Base-by-base conservation (phyloP, 2,329 filamentous ascomycete species). In the Phaeomoniella chlamydospora region DNA sequence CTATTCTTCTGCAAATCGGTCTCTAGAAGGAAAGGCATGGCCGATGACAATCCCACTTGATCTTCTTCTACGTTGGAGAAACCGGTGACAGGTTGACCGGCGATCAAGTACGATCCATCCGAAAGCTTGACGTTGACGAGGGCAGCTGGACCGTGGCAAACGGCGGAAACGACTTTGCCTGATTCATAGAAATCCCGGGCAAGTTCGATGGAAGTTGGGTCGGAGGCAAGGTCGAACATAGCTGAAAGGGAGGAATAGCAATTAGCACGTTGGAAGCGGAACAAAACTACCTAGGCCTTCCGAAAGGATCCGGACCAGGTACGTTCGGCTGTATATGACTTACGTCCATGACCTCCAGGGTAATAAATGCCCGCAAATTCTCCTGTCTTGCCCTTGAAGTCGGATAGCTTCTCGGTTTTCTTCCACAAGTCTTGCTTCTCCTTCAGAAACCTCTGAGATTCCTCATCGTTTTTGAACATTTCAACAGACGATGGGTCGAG, bases 321-420 rank as follows among this genome's bases (percentile, higher is more conserved):
- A n/a, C n/a, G n/a, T n/a, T n/a, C n/a, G n/a, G n/a, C n/a, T n/a
- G n/a, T n/a, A n/a, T n/a, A n/a, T 26, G 6, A 26, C 22, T 6
- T 26, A 26, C 22, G 22, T 26, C 22, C 70, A 43, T 74, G 68
- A 18, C 71, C 70, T 36, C 71, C 71, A 31, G 73, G 68, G 44
- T 66, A 74, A 50, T 72, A 74, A 35, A 74, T 59, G 19, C 74
- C 78, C 44, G 72, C 79, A 47, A 74, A 83, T 42, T 80, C 73
- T 39, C 53, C 55, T 0, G 70, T 65, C 39, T 65, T 67, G 19
- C 71, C 70, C 12, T 70, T 48, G 44, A 78, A 69, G 15, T 69
- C 57, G 16, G 64, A 61, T 14, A 84, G 60, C 39, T 68, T 69
- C 4, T 58, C 47, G 0, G 79, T 84, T 29, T 72, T 67, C 49